These are phyloP conservation scores for Rhexocercosporidium sp. DNA, from an alignment of 2,329 filamentous ascomycete genomes.

Conservation along the genomic window DNA sequence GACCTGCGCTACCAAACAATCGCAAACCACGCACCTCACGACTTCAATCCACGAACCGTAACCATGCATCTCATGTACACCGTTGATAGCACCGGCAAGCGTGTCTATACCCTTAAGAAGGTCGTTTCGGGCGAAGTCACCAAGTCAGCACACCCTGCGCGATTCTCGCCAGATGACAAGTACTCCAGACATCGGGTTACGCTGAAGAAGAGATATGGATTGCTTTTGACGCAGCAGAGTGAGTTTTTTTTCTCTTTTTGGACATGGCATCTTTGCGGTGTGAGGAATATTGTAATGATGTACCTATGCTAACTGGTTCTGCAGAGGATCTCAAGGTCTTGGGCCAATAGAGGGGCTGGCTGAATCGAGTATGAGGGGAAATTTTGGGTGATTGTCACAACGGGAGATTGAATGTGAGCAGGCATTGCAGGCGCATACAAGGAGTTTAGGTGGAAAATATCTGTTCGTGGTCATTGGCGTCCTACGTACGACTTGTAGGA, in stretches of 20 bases:
- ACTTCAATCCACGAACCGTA: slow-evolving; percentile 10
- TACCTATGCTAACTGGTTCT: slow-evolving; percentile 18
- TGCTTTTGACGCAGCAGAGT: slow-evolving; percentile 84
- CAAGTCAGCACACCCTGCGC: slow-evolving; percentile 93
- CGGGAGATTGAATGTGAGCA: slow-evolving; percentile 1
- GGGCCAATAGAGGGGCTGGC: slow-evolving; percentile 43
- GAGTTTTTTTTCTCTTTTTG: slow-evolving; percentile 34
- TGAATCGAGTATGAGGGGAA: neutral
- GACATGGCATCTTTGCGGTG: neutral
- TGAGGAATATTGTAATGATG: neutral
- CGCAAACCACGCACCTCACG: neutral
- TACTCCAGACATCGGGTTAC: slow-evolving; percentile 96
- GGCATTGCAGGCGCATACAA: slow-evolving; percentile 32
- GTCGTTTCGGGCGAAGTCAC: slow-evolving; percentile 82
- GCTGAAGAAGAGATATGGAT: slow-evolving; percentile 89
- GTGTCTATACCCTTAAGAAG: slow-evolving; percentile 95
- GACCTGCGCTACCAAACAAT: neutral
- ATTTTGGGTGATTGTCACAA: neutral
- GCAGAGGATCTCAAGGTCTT: slow-evolving; percentile 51
- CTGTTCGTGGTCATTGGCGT: slow-evolving; percentile 11
- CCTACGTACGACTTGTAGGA: slow-evolving; percentile 22
- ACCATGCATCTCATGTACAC: slow-evolving; percentile 85
- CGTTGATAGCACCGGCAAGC: slow-evolving; percentile 80
- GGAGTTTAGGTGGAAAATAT: slow-evolving; percentile 29
- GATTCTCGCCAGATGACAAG: slow-evolving; percentile 98